Conservation (phyloP, 2,329 filamentous ascomycete species). For the Helicocarpus griseus region DNA sequence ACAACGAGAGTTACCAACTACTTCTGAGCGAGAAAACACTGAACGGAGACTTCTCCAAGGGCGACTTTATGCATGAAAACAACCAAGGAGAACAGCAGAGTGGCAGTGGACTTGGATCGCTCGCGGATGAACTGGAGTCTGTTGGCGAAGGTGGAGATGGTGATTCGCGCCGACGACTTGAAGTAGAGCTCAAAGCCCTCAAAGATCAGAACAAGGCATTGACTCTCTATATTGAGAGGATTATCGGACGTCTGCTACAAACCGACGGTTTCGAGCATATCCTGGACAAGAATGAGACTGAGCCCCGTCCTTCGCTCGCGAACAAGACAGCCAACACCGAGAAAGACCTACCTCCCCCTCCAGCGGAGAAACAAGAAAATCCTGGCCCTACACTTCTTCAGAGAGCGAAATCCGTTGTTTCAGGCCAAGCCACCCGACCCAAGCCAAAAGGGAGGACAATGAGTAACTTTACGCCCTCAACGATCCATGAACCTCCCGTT, state of each 20-base stretch:
- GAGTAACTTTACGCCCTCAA: slow-evolving; percentile 28
- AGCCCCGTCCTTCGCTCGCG: slow-evolving; percentile 21
- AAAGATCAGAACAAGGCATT: slow-evolving; percentile 96
- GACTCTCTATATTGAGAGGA: slow-evolving; percentile 97
- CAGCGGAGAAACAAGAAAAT: slow-evolving; percentile 45
- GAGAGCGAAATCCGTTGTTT: slow-evolving; percentile 51
- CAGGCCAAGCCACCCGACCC: slow-evolving; percentile 28
- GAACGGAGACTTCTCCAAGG: slow-evolving; percentile 82
- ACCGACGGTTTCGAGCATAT: slow-evolving; percentile 94
- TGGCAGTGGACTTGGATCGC: slow-evolving; percentile 41
- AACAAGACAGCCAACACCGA: slow-evolving; percentile 35
- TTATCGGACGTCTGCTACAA: slow-evolving; percentile 88
- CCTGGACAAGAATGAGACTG: slow-evolving; percentile 63
- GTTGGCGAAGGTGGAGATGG: slow-evolving; percentile 50
- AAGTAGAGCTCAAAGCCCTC: slow-evolving; percentile 66
- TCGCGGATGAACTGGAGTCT: slow-evolving; percentile 83
- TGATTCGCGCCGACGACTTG: slow-evolving; percentile 55
- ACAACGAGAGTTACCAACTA: slow-evolving; percentile 96
- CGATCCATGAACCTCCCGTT: slow-evolving; percentile 3
- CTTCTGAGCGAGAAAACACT: slow-evolving; percentile 90
- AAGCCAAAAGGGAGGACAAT: slow-evolving; percentile 36
- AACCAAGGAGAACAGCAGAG: slow-evolving; percentile 28
- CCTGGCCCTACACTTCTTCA: slow-evolving; percentile 43
- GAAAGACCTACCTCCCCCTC: slow-evolving; percentile 77
- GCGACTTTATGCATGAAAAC: slow-evolving; percentile 61